Evolutionary conservation across 257 asterid species (phyloP).

Genomic region (Solanum chmielewskii): DNA sequence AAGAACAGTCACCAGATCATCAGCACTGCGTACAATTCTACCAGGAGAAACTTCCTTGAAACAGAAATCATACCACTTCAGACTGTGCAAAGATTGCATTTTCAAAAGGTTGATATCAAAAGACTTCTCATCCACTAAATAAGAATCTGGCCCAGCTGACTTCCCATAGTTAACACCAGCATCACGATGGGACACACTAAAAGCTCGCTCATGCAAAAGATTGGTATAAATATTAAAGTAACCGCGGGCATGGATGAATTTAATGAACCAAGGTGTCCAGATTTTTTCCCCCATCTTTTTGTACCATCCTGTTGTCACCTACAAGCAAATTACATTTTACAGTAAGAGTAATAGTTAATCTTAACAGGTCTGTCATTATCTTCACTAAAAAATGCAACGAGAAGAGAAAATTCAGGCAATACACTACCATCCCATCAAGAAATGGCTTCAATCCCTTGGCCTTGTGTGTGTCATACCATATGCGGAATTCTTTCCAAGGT

Average conservation of each 20-base stretch:
- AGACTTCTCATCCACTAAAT: slow-evolving; percentile 49
- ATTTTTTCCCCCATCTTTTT: slow-evolving; percentile 86
- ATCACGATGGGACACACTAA: slow-evolving; percentile 82
- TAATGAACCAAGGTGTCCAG: slow-evolving; percentile 99
- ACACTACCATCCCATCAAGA: slow-evolving; percentile 82
- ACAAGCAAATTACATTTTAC: slow-evolving; percentile 1
- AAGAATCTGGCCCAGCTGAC: slow-evolving; percentile 83
- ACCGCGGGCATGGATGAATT: slow-evolving; percentile 73
- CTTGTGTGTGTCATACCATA: slow-evolving; percentile 78
- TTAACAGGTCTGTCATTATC: background rate
- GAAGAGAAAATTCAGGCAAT: background rate
- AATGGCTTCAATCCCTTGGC: slow-evolving; percentile 70
- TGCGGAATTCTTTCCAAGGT: slow-evolving; percentile 95
- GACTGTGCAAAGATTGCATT: slow-evolving; percentile 42
- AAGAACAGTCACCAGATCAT: slow-evolving; percentile 41
- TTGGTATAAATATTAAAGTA: slow-evolving; percentile 80
- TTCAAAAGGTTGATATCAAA: slow-evolving; percentile 33
- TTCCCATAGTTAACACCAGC: slow-evolving; percentile 90
- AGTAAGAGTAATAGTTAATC: background rate
- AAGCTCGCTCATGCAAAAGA: slow-evolving; percentile 64
- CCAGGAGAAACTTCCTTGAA: slow-evolving; percentile 46
- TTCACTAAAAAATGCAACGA: background rate
- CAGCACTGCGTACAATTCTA: slow-evolving; percentile 38
- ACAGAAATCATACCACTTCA: slow-evolving; percentile 89
- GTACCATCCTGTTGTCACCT: slow-evolving; percentile 98